Base-by-base conservation (phyloP, 2,329 filamentous ascomycete genomes). In the Alternaria longipes region DNA sequence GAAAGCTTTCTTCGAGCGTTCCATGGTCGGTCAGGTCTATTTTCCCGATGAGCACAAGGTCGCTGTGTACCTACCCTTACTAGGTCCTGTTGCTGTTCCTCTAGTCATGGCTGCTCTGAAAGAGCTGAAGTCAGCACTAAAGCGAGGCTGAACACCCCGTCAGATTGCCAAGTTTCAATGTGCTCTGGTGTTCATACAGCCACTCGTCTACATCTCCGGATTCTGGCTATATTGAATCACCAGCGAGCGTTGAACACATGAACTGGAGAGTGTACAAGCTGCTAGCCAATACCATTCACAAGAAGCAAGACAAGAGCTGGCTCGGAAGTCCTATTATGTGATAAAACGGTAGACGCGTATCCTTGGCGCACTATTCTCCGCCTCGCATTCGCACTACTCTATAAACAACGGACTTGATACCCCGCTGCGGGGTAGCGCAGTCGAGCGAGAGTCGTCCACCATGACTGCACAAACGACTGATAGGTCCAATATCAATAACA, bases 1-100 rank as follows among this genome's bases (percentile, higher is more conserved):
- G 78, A 89, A 91, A 62, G 94, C 94, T 0, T 99, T 99, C 80
- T 99, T 99, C 70, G 95, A 99, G 80, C 97, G 97, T 81, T 97
- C 92, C 74, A 99, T 99, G 95, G 95, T 99, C 12, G 95, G 94
- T 0, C 95, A 98, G 81, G 90, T 98, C 2, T 99, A 98, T 79
- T 99, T 99, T 78, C 95, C 95, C 0, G 95, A 99, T 74, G 95
- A 99, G 81, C 95, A 99, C 79, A 99, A 98, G 80, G 88, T 99
- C 24, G 95, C 95, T 0, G 95, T 99, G 1, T 99, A 99, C 77
- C 81, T 99, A 70, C 95, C 95, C 1, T 81, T 99, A 11, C 81
- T 99, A 41, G 95, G 95, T 0, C 95, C 95, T 0, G 89, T 98
- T 41, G 93, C 92, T 5, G 94, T 98, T 12, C 95, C 95, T 38